A percentile compares a stretch with the other conserved stretches of the same genome.
Conservation (phyloP, 768 basidiomycete genomes). For the Phylloporus sp. region DNA sequence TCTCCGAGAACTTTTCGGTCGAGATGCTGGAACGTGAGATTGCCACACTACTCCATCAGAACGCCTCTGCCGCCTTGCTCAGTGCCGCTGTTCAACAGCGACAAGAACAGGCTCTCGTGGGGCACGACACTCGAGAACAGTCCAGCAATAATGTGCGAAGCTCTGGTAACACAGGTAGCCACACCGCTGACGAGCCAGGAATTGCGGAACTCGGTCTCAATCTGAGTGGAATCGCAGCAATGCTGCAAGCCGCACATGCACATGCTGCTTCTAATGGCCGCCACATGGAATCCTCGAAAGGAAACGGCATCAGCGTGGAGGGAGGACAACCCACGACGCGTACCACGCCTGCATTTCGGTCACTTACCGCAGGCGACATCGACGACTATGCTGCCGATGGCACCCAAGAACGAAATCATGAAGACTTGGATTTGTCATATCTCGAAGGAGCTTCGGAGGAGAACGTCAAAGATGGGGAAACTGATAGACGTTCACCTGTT, state of each 20-base stretch:
- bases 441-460: constrained; percentile 33
- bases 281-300: constrained; percentile 42
- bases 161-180: constrained; percentile 6
- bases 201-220: constrained; percentile 46
- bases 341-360: constrained; percentile 74
- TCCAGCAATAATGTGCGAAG: constrained; percentile 16
- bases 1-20: constrained; percentile 52
- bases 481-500: constrained; percentile 34
- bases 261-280: constrained; percentile 48
- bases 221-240: constrained; percentile 66
- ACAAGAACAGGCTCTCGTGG: constrained; percentile 41
- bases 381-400: constrained; percentile 20
- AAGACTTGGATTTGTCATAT: constrained; percentile 54
- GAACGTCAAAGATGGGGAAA: constrained; percentile 38
- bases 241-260: constrained; percentile 72
- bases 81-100: constrained; percentile 66
- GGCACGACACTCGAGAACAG: constrained; percentile 32
- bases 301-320: constrained; percentile 41
- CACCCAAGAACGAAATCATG: constrained; percentile 35
- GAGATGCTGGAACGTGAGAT: constrained; percentile 78
- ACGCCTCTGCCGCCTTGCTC: constrained; percentile 59
- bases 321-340: constrained; percentile 53
- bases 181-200: constrained; percentile 13
- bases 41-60: constrained; percentile 67
- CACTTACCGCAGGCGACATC: constrained; percentile 52